Conservation (phyloP, 345 rosid species). For the Brassica incana region DNA sequence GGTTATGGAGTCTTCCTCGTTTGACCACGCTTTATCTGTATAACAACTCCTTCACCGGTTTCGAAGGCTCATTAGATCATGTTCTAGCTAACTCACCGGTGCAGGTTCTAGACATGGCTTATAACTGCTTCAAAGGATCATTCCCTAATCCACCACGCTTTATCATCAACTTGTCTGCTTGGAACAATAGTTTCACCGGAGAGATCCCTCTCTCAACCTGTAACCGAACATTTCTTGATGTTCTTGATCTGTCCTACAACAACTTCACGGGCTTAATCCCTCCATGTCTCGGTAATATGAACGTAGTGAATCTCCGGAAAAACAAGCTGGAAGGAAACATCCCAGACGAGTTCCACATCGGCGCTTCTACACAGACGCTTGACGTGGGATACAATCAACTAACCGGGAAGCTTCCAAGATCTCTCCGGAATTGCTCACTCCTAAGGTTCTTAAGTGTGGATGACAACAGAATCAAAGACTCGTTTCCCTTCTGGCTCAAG, state of each 20-base stretch:
- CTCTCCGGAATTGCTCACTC: not conserved
- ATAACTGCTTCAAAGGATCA: slow-evolving; percentile 15
- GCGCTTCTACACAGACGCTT: slow-evolving; percentile 11
- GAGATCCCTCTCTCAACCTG: slow-evolving; percentile 26
- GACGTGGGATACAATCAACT: slow-evolving; percentile 29
- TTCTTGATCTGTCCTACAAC: slow-evolving; percentile 35
- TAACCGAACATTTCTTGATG: slow-evolving; percentile 18
- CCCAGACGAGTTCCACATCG: slow-evolving; percentile 10
- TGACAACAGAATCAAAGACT: not conserved
- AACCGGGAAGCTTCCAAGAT: slow-evolving; percentile 22
- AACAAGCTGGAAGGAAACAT: slow-evolving; percentile 26
- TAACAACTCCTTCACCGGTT: not conserved
- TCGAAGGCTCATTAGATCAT: not conserved
- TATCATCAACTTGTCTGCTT: slow-evolving; percentile 22
- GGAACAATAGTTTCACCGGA: slow-evolving; percentile 38
- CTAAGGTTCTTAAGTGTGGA: not conserved
- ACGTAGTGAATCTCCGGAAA: slow-evolving; percentile 28
- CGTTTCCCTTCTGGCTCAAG: slow-evolving; percentile 31
- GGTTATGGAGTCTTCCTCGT: slow-evolving; percentile 15
- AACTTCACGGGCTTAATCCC: slow-evolving; percentile 22
- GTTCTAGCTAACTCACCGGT: not conserved
- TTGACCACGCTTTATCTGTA: not conserved
- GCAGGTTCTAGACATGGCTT: slow-evolving; percentile 3
- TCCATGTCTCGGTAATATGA: slow-evolving; percentile 25
- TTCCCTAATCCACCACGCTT: slow-evolving; percentile 10